Base-by-base conservation (phyloP, 768 basidiomycete species). In the Rhizopogon salebrosus region DNA sequence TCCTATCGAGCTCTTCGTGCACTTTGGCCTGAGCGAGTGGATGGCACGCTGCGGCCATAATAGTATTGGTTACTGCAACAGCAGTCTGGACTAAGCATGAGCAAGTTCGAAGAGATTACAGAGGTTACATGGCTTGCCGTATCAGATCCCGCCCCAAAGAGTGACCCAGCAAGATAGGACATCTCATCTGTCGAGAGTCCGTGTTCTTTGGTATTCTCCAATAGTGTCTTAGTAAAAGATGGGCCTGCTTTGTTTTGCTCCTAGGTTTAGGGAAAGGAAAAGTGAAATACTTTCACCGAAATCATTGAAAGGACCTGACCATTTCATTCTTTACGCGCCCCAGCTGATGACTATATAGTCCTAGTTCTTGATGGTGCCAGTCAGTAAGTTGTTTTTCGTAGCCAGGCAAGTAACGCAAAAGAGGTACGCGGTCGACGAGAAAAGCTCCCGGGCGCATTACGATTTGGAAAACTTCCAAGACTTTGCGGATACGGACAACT, bases 91-190 rank as follows among this genome's bases (percentile, higher is more conserved):
- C 14, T 26, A 31, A 3, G 2, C 9, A 22, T 18, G 20, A 18
- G n/a, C 24, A 35, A 37, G n/a, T 16, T 18, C 31, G 13, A 22
- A n/a, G 3, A 16, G 6, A n/a, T 1, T 20, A 4, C n/a, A 6
- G n/a, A 48, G 14, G 10, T 34, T 6, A 27, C 24, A 43, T 23
- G n/a, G 45, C 62, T 40, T 48, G 65, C 71, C 6, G 82, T 83
- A 54, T 82, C 81, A 1, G 76, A 73, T 2, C 82, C 82, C 6
- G 82, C 82, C 16, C 80, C 81, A 55, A 83, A 84, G 67, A 84
- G 74, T 36, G 71, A 70, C 1, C 82, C 83, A 1, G 78, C 80
- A n/a, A 84, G 73, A 63, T 83, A 84, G 0, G 80, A 75, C 6
- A 75, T 73, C 54, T 85, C 81, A 48, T 77, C 68, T 42, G 76